Evolutionary conservation across 495 filamentous ascomycete genomes (phyloP).

Genomic region (Neurospora sp.): DNA sequence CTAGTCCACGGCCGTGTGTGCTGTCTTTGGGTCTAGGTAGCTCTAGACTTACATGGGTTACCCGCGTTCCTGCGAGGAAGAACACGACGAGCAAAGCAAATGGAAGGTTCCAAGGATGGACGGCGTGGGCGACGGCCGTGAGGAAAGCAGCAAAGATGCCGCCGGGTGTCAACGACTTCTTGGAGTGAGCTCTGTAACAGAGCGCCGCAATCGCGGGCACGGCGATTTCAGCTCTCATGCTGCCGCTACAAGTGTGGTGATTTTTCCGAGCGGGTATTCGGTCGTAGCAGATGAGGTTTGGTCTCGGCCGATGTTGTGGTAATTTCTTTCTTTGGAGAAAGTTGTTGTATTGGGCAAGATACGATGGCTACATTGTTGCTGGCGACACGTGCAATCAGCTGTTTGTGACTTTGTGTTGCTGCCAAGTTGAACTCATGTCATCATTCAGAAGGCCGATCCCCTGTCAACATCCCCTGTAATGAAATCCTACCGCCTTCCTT

Average conservation of each 20-base stretch:
- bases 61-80: slow-evolving; percentile 73
- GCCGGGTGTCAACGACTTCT: slow-evolving; percentile 64
- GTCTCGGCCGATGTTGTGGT: neutral
- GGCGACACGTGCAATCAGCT: neutral
- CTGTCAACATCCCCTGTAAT: neutral
- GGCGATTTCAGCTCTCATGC: slow-evolving; percentile 64
- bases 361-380: neutral
- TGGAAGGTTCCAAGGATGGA: slow-evolving; percentile 86
- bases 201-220: slow-evolving; percentile 53
- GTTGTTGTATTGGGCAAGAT: neutral
- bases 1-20: neutral
- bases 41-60: slow-evolving; percentile 54
- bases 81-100: slow-evolving; percentile 76
- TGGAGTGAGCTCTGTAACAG: slow-evolving; percentile 58
- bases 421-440: neutral
- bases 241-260: neutral
- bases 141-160: slow-evolving; percentile 58
- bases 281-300: neutral
- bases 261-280: neutral
- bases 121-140: slow-evolving; percentile 69
- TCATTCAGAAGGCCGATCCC: neutral
- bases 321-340: neutral
- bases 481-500: neutral
- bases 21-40: neutral
- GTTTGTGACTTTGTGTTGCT: neutral